Base-by-base conservation (phyloP, 352 stramenopile species). In the Phytophthora tubulina region DNA sequence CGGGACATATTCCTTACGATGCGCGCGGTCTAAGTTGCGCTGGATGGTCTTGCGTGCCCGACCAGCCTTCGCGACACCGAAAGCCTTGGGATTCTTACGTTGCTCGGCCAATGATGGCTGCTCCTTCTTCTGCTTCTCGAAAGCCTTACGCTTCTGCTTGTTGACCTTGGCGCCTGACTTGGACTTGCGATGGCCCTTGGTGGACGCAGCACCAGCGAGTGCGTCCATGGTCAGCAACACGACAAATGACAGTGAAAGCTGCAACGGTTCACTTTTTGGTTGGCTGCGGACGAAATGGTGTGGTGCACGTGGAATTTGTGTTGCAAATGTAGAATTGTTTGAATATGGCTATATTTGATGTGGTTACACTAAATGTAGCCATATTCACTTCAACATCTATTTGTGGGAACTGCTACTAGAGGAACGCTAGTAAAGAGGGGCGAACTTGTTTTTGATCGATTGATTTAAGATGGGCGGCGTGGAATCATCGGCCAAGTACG, bases 1-100 rank as follows among this genome's bases (percentile, higher is more conserved):
- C 31, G 85, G 90, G 42, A 99, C 97, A 79, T 99, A 98, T 79
- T 99, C 98, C 77, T 99, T 99, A 67, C 97, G 94, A 58, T 99
- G 97, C 13, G 90, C 92, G 41, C 94, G 84, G 81, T 99, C 98
- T 14, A 99, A 78, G 64, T 99, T 99, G 60, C 98, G 92, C 88
- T 99, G 98, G 63, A 99, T 97, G 33, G 81, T 98, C 54, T 98
- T 97, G 75, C 99, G 94, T 6, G 98, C 98, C 3, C 94, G 86
- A 10, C 93, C 94, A 51, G 98, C 93, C 72, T 99, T 99, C 55
- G 97, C 84, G 9, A 99, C 98, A 42, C 85, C 87, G 78, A 99
- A 99, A 1, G 98, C 98, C 63, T 98, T 97, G 56, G 88, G 86
- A 75, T 99, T 99, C 82, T 98, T 97, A 55, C 96, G 90, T 67